Base-by-base conservation (phyloP, 192 early-diverging fungal genomes). In the Chytriomyces confervae region DNA sequence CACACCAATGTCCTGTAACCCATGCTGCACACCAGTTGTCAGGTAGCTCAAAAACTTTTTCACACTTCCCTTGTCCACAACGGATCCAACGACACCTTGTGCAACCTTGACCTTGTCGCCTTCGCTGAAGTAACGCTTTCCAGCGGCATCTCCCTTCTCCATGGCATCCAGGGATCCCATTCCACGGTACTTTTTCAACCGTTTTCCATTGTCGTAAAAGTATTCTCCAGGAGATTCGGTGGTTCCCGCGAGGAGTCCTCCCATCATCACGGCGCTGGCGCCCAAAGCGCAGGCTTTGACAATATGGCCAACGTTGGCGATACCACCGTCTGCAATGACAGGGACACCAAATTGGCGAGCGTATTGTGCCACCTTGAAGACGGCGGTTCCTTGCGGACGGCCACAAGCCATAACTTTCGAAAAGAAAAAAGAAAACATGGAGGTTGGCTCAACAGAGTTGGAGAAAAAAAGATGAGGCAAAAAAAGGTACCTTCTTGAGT, bases 151-250 rank as follows among this genome's bases (percentile, higher is more conserved):
- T 16, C 86, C 89, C 81, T 87, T 90, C 79, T 93, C 91, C 97
- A 99, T 99, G 51, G 97, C 97, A 82, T 99, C 97, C 50, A 99
- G 87, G 11, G 94, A 95, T 10, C 97, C 97, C 97, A 99, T 99
- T 67, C 97, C 97, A 76, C 97, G 95, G 91, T 99, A 99, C 87
- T 94, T 95, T 87, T 99, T 99, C 77, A 99, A 83, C 51, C 96
- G 92, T 86, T 97, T 91, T 71, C 97, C 97, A 60, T 99, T 95
- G 80, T 95, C 91, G 91, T 96, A 99, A 80, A 95, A 99, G 92
- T 97, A 99, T 70, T 96, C 96, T 61, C 97, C 97, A 47, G 97
- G 97, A 27, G 95, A 92, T 84, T 99, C 97, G 61, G 92, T 88
- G 20, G 95, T 97, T 36, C 97, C 97, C 45, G 97, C 97, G 69